Base-by-base conservation (phyloP, 2,329 filamentous ascomycete species). In the Endothia cerciana region DNA sequence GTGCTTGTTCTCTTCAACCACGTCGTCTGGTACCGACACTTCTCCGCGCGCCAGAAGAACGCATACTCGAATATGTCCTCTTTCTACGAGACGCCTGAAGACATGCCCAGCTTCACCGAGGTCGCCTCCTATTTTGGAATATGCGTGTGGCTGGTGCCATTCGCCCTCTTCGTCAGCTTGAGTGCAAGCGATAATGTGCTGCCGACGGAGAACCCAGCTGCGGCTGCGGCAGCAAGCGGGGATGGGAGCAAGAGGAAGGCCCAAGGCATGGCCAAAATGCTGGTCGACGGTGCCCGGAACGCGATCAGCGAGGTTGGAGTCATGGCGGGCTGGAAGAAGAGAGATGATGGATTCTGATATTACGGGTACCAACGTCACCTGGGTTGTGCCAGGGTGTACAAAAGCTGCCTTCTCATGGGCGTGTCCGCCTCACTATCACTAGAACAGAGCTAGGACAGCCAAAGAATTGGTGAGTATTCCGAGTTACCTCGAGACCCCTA, bases 51-150 rank as follows among this genome's bases (percentile, higher is more conserved):
- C 64, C 85, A 89, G 69, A 77, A 85, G 58, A 79, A 78, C 63
- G 81, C 87, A 3, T 87, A 89, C 77, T 79, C 84, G 64, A 82
- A 85, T 72, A 77, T 81, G 77, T 81, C 84, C 3, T 85, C 87
- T 63, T 84, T 86, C 74, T 89, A 91, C 74, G 87, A 92, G 70
- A 81, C 83, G 65, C 80, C 82, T 64, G 77, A 85, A 59, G 79
- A 87, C 62, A 75, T 93, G 55, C 95, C 95, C 0, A 90, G 87
- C 45, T 99, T 99, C 77, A 94, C 92, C 22, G 93, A 98, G 80
- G 95, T 98, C 55, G 93, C 95, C 0, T 94, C 92, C 0, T 99
- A 95, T 79, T 99, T 99, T 74, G 95, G 95, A 0, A 82, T 99
- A 2, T 97, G 94, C 73, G 94, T 99, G 0, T 99, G 95, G 95